A percentile compares a stretch with the other conserved stretches of the same genome.
These are phyloP conservation scores for Fusarium falciforme DNA, from an alignment of 2,329 filamentous ascomycete species.

Conservation along the genomic window DNA sequence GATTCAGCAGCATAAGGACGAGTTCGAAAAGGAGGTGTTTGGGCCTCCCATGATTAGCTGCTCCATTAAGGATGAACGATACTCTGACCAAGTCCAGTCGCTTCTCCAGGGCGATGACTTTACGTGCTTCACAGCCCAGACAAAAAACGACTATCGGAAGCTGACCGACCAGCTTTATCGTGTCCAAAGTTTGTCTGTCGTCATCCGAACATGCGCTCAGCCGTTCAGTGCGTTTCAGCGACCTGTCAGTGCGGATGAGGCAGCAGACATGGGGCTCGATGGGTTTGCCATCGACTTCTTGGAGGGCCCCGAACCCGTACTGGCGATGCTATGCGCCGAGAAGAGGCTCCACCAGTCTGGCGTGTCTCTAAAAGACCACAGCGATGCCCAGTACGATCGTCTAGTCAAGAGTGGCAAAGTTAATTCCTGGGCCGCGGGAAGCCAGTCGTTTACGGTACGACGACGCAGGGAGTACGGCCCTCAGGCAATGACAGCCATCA, in stretches of 20 bases:
- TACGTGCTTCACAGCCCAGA: conserved; percentile 81
- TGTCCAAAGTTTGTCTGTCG: conserved; percentile 75
- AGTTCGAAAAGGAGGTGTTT: conserved; percentile 81
- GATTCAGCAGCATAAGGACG: conserved; percentile 76
- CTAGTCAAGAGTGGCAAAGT: conserved; percentile 70
- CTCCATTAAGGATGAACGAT: conserved; percentile 78
- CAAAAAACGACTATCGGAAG: conserved; percentile 77
- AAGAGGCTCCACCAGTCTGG: conserved; percentile 76
- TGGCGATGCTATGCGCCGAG: conserved; percentile 88
- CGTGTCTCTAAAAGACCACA: conserved; percentile 72
- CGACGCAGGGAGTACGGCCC: conserved; percentile 85
- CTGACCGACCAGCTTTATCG: conserved; percentile 74
- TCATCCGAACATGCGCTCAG: conserved; percentile 72
- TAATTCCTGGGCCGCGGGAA: conserved; percentile 76
- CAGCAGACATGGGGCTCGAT: conserved; percentile 75
- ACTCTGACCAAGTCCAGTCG: conserved; percentile 67
- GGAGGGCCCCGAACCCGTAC: conserved; percentile 82
- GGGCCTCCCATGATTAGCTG: conserved; percentile 86
- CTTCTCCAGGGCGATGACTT: conserved; percentile 64
- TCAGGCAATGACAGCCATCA: conserved; percentile 75
- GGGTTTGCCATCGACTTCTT: conserved; percentile 84
- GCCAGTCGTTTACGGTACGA: conserved; percentile 71
- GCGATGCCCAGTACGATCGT: conserved; percentile 74
- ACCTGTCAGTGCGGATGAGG: conserved; percentile 66
- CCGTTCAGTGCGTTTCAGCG: conserved; percentile 66